These are phyloP conservation scores for Xylaria nigripes DNA, from an alignment of 495 filamentous ascomycete species.

Conservation along the genomic window DNA sequence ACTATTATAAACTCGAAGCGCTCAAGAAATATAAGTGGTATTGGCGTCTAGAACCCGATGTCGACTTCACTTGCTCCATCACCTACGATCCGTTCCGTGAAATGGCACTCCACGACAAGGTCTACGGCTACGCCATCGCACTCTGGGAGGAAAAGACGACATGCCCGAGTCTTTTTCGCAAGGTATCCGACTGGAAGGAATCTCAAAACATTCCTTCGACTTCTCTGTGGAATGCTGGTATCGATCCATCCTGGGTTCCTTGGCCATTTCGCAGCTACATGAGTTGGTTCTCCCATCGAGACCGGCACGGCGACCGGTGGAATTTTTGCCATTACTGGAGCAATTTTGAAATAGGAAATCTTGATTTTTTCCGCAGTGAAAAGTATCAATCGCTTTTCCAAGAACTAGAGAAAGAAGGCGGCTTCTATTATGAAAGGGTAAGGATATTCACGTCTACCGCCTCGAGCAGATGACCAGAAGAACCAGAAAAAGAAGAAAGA, in stretches of 20 bases:
- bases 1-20: slow-evolving; percentile 42
- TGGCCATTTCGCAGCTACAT: slow-evolving; percentile 33
- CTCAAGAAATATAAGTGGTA: slow-evolving; percentile 44
- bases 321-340: slow-evolving; percentile 52
- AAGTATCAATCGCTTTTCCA: slow-evolving; percentile 43
- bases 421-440: slow-evolving; percentile 48
- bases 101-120: slow-evolving; percentile 43
- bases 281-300: slow-evolving; percentile 31
- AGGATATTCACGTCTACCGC: slow-evolving; percentile 1
- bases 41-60: slow-evolving; percentile 47
- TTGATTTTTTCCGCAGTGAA: slow-evolving; percentile 44
- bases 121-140: slow-evolving; percentile 46
- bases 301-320: slow-evolving; percentile 35
- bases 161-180: slow-evolving; percentile 42
- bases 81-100: slow-evolving; percentile 50
- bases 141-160: slow-evolving; percentile 43
- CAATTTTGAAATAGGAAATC: slow-evolving; percentile 49
- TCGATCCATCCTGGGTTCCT: slow-evolving; percentile 32
- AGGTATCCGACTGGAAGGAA: slow-evolving; percentile 37
- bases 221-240: slow-evolving; percentile 33
- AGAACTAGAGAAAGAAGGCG: slow-evolving; percentile 39
- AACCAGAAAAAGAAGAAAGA: background rate
- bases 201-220: slow-evolving; percentile 22
- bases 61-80: slow-evolving; percentile 45
- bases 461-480: background rate